These are phyloP conservation scores for Chaetomium olivaceum DNA, from an alignment of 2,329 filamentous ascomycete genomes.

Conservation along the genomic window DNA sequence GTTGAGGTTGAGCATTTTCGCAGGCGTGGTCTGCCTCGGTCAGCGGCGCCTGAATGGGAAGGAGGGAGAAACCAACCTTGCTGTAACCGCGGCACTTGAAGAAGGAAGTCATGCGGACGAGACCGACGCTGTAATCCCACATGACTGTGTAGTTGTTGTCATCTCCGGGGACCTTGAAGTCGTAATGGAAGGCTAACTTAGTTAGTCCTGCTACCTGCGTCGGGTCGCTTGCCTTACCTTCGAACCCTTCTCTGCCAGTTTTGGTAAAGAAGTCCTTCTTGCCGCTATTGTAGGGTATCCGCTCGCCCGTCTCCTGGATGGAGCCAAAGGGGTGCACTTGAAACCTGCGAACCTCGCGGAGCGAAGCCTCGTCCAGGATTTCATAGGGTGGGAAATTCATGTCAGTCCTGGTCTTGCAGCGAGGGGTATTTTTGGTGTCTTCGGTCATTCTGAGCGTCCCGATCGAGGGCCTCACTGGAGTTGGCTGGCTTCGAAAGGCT, in stretches of 20 bases:
- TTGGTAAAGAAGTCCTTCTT: conserved; percentile 87
- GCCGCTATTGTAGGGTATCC: conserved; percentile 92
- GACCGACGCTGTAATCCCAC: conserved; percentile 96
- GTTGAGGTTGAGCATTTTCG: conserved; percentile 77
- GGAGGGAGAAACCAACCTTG: conserved; percentile 64
- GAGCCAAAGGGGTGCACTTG: conserved; percentile 65
- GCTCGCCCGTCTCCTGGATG: conserved; percentile 64
- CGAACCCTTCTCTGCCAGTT: conserved; percentile 84
- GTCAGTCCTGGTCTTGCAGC: conserved; percentile 62
- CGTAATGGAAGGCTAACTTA: conserved; percentile 74
- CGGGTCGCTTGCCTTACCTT: conserved; percentile 59
- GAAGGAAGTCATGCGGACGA: conserved; percentile 90
- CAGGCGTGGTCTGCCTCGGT: conserved; percentile 75
- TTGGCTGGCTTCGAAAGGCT: conserved; percentile 37
- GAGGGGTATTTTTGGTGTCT: conserved; percentile 62
- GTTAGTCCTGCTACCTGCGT: conserved; percentile 5
- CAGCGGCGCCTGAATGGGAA: not conserved
- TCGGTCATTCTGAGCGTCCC: conserved; percentile 63
- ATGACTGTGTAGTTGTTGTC: conserved; percentile 73
- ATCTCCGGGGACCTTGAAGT: conserved; percentile 69
- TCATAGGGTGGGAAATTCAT: conserved; percentile 75
- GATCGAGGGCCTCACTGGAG: conserved; percentile 35
- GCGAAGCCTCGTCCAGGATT: conserved; percentile 57
- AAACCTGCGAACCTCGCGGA: conserved; percentile 61
- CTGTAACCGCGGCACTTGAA: conserved; percentile 88